Conservation (phyloP, 805 yeast genomes). For the Priceomyces fermenticarens region DNA sequence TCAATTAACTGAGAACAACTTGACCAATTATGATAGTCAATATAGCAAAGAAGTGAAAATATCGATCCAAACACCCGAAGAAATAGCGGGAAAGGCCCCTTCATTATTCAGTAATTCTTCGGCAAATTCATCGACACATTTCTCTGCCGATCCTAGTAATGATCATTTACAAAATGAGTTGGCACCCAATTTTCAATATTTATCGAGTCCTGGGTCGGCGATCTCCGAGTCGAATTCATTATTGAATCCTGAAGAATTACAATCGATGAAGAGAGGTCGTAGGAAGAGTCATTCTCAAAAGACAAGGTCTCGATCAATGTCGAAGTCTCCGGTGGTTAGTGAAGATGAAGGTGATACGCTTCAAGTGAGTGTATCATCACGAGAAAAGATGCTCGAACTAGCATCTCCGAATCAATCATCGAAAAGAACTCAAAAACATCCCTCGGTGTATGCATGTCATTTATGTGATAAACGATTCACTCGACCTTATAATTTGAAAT, state of each 20-base stretch:
- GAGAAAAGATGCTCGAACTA: conserved; percentile 63
- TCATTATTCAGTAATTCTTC: conserved; percentile 55
- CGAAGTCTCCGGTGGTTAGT: conserved; percentile 12
- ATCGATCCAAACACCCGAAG: conserved; percentile 36
- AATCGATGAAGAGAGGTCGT: conserved; percentile 40
- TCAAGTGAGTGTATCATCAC: conserved; percentile 24
- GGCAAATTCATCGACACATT: conserved; percentile 26
- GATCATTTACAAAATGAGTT: conserved; percentile 5
- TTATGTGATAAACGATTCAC: conserved; percentile 86
- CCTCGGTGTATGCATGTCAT: conserved; percentile 73
- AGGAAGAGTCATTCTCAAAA: conserved; percentile 29
- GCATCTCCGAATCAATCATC: conserved; percentile 56
- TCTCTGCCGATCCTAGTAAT: conserved; percentile 10
- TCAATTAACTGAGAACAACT: conserved; percentile 10
- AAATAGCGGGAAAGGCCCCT: conserved; percentile 46
- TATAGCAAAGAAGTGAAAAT: conserved; percentile 13
- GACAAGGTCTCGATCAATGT: conserved; percentile 24
- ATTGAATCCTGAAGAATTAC: conserved; percentile 37
- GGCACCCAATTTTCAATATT: conserved; percentile 13
- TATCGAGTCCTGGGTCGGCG: conserved; percentile 15
- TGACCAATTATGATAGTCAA: conserved; percentile 8
- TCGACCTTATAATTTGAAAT: conserved; percentile 86
- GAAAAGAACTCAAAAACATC: conserved; percentile 65
- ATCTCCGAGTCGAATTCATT: conserved; percentile 8
- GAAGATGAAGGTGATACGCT: conserved; percentile 22